phyloP scores from a whole-genome alignment of 2,329 filamentous ascomycete species.

The Plenodomus lindquistii region DNA sequence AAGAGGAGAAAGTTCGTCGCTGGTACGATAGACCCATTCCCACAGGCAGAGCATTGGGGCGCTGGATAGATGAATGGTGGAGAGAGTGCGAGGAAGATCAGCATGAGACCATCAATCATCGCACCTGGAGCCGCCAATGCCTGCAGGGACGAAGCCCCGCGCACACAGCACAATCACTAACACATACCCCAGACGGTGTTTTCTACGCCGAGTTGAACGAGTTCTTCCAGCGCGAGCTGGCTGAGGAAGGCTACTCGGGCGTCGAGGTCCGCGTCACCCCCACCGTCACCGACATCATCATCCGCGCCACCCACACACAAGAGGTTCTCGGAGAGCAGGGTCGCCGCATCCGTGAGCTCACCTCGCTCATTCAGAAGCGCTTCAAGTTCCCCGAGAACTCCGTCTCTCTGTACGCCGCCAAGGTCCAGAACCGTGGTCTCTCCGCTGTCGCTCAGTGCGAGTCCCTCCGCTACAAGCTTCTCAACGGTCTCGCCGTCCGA shows the following conservation, averaged over 20 bases:
- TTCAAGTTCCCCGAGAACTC: constrained; percentile 99
- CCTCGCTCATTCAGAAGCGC: constrained; percentile 99
- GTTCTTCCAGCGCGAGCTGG: constrained; percentile 99
- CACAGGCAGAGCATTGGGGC: constrained; percentile 7
- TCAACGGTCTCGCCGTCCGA: constrained; percentile 98
- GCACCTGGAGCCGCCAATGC: background rate
- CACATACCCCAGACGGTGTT: constrained; percentile 73
- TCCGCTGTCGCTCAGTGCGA: constrained; percentile 99
- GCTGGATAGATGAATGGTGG: background rate
- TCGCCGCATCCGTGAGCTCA: constrained; percentile 99
- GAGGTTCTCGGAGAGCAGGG: constrained; percentile 99
- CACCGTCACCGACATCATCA: constrained; percentile 99
- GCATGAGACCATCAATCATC: background rate
- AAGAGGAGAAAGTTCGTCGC: constrained; percentile 77
- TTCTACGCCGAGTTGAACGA: constrained; percentile 99
- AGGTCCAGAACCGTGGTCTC: constrained; percentile 99
- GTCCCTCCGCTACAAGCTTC: constrained; percentile 99
- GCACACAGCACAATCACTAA: constrained; percentile 28
- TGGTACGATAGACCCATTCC: constrained; percentile 43
- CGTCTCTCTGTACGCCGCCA: constrained; percentile 99
- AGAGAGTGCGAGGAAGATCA: constrained; percentile 1
- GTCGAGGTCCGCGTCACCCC: constrained; percentile 99
- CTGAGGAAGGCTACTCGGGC: constrained; percentile 99
- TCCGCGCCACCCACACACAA: constrained; percentile 99
- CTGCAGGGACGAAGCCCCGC: constrained; percentile 7